These are phyloP conservation scores for Rhexocercosporidium sp. DNA, from an alignment of 2,329 filamentous ascomycete species.

Conservation along the genomic window DNA sequence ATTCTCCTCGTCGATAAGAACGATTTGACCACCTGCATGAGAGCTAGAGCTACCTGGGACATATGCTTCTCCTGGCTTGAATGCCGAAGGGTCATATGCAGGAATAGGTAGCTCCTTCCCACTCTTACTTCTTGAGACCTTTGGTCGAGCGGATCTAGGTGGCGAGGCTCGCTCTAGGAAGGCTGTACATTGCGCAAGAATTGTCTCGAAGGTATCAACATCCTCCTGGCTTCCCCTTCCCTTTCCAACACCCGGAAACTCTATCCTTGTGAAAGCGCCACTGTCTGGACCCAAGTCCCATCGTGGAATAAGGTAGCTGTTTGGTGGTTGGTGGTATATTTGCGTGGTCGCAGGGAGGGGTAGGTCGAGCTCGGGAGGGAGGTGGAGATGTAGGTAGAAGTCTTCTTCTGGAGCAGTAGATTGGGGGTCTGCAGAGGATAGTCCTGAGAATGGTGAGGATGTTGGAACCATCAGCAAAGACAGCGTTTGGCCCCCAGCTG, in stretches of 20 bases:
- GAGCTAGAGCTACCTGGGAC: slow-evolving; percentile 65
- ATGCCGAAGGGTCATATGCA: slow-evolving; percentile 82
- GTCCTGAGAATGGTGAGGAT: slow-evolving; percentile 67
- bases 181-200: slow-evolving; percentile 95
- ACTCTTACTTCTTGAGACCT: slow-evolving; percentile 38
- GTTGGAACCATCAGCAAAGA: slow-evolving; percentile 97
- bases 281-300: slow-evolving; percentile 91
- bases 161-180: slow-evolving; percentile 86
- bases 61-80: slow-evolving; percentile 80
- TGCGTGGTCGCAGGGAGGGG: slow-evolving; percentile 94
- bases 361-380: slow-evolving; percentile 92
- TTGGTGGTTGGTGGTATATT: slow-evolving; percentile 94
- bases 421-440: slow-evolving; percentile 60
- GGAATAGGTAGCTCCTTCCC: slow-evolving; percentile 46
- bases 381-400: slow-evolving; percentile 94
- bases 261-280: slow-evolving; percentile 90
- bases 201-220: slow-evolving; percentile 95
- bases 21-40: slow-evolving; percentile 74
- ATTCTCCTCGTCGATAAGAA: slow-evolving; percentile 94
- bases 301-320: slow-evolving; percentile 90
- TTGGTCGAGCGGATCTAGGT: slow-evolving; percentile 34
- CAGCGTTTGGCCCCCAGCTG: slow-evolving; percentile 85
- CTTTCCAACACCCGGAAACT: slow-evolving; percentile 79
- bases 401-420: slow-evolving; percentile 74
- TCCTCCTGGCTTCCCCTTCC: slow-evolving; percentile 84